A percentile compares a stretch with the other conserved stretches of the same genome.
Evolutionary conservation across 31 red algal genomes (phyloP).

Genomic region (Porphyra umbilicalis): DNA sequence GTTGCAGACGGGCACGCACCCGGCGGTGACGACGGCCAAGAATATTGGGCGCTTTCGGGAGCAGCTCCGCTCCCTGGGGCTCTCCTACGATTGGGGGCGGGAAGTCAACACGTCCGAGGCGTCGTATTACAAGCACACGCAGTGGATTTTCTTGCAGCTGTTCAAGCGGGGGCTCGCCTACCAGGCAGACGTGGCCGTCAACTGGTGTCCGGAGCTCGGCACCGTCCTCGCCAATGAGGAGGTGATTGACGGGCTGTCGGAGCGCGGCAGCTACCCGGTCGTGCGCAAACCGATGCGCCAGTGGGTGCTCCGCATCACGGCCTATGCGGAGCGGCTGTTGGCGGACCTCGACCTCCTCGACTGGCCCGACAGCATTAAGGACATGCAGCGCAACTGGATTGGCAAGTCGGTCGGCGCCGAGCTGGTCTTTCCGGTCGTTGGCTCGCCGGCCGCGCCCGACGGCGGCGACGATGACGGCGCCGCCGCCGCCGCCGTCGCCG

Average conservation of each 20-base stretch:
- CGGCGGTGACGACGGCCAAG: constrained; percentile 53
- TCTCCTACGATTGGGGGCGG: constrained; percentile 88
- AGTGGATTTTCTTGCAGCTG: constrained; percentile 97
- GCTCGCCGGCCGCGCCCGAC: not conserved
- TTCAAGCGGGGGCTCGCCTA: constrained; percentile 92
- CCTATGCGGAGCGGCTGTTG: constrained; percentile 88
- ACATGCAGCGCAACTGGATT: constrained; percentile 99
- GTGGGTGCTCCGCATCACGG: constrained; percentile 95
- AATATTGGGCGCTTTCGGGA: constrained; percentile 76
- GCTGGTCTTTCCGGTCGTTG: constrained; percentile 36
- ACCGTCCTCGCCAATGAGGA: constrained; percentile 98
- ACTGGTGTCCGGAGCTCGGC: constrained; percentile 94
- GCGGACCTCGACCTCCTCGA: constrained; percentile 83
- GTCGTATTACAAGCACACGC: constrained; percentile 95
- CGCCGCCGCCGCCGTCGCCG: not conserved
- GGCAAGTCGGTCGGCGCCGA: constrained; percentile 80
- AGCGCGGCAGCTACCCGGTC: constrained; percentile 84
- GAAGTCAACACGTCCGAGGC: constrained; percentile 84
- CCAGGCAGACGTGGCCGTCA: constrained; percentile 82
- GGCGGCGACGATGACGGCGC: not conserved
- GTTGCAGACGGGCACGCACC: constrained; percentile 79
- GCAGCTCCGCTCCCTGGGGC: constrained; percentile 83
- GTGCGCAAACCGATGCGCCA: constrained; percentile 86
- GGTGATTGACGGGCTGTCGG: constrained; percentile 87
- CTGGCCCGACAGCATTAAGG: constrained; percentile 94